Base-by-base conservation (phyloP, 2,329 filamentous ascomycete species). In the Raffaelea arxii region DNA sequence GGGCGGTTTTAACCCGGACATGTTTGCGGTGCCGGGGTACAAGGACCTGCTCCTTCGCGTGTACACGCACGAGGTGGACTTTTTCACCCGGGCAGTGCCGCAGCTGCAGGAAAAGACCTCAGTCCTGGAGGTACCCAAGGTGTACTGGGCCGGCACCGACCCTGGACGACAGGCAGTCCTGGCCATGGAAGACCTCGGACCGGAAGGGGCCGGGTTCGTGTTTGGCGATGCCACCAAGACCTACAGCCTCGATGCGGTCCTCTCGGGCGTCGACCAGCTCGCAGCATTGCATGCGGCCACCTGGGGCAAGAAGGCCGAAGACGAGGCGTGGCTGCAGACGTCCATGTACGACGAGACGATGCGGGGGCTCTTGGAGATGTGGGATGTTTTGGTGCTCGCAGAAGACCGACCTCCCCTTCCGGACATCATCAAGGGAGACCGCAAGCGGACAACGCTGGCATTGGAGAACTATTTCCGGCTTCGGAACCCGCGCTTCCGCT, bases 131-230 rank as follows among this genome's bases (percentile, higher is more conserved):
- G 41, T 54, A 11, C 52, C 50, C 12, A 47, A 39, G 16, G 49
- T 43, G 47, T 49, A 43, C 38, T 47, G 44, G 49, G 48, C 48
- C 24, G 53, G 54, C 51, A 53, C 63, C 46, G 30, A 38, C 24
- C n/a, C n/a, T n/a, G 58, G 56, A 50, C 41, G 49, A 16, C 62
- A 63, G 6, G 77, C 95, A 47, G 69, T 82, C 40, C 78, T 80
- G 49, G 69, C 95, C 21, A 78, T 80, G 40, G 74, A 77, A 47
- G 80, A 85, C 5, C 94, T 89, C 56, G 66, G 65, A 32, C 9
- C 27, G 27, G 75, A 69, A 51, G 35, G 6, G 4, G 74, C 69
- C 19, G 66, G 70, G 54, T 65, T 61, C 55, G 58, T 57, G 0
- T 78, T 74, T 3, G 74, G 72, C n/a, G 54, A 58, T 38, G 53